phyloP scores from a whole-genome alignment of 768 basidiomycete genomes.

The Leucocoprinus leucothites region DNA sequence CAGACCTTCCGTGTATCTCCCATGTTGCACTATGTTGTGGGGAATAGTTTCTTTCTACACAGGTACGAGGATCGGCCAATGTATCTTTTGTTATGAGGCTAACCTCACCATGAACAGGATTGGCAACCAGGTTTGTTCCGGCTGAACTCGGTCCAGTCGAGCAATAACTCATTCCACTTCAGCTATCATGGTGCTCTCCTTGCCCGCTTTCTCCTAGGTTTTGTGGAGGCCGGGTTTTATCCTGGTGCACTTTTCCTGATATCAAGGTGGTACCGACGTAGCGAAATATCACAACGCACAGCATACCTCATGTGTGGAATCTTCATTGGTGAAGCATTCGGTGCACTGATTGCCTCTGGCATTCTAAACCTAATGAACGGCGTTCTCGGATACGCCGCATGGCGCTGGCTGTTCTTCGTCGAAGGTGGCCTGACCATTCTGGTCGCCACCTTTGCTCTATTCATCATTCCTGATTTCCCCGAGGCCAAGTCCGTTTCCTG shows the following conservation, averaged over 20 bases:
- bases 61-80: conserved; percentile 28
- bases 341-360: conserved; percentile 72
- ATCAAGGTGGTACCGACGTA: conserved; percentile 71
- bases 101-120: conserved; percentile 24
- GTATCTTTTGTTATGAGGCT: neutral
- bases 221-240: conserved; percentile 67
- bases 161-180: neutral
- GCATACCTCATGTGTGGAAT: conserved; percentile 70
- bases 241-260: conserved; percentile 65
- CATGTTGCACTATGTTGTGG: conserved; percentile 64
- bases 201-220: conserved; percentile 76
- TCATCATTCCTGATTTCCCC: conserved; percentile 76
- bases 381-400: conserved; percentile 62
- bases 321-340: conserved; percentile 80
- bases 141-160: neutral
- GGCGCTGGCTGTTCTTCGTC: conserved; percentile 78
- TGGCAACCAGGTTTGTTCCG: conserved; percentile 33
- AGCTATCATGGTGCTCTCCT: conserved; percentile 65
- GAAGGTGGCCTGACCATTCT: conserved; percentile 59
- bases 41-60: conserved; percentile 50
- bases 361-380: conserved; percentile 74
- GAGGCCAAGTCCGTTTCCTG: conserved; percentile 43
- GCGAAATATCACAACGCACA: conserved; percentile 67
- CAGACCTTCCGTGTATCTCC: conserved; percentile 61
- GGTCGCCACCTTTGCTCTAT: conserved; percentile 46